A percentile compares a stretch with the other conserved stretches of the same genome.
Conservation (phyloP, 2,329 filamentous ascomycete species). For the Colletotrichum falcatum region DNA sequence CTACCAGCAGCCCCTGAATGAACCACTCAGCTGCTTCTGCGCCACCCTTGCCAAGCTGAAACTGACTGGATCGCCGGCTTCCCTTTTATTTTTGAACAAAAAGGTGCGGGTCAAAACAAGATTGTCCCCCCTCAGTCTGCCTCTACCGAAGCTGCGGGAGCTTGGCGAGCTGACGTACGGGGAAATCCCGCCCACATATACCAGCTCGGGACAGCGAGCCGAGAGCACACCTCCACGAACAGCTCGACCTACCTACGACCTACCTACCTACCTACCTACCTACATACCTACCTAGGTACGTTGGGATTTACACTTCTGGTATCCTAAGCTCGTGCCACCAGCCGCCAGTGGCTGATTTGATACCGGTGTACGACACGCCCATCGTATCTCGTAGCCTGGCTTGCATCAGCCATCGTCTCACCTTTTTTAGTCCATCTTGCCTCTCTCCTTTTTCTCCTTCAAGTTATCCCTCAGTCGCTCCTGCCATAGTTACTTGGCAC, state of each 20-base stretch:
- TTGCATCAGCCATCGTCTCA: conserved; percentile 33
- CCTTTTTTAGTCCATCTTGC: not conserved
- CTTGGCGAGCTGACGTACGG: conserved; percentile 24
- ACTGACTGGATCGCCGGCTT: conserved; percentile 6
- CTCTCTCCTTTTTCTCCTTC: not conserved
- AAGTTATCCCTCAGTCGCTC: not conserved
- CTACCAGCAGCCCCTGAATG: not conserved
- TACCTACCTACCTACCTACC: too few species aligned
- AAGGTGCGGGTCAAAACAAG: conserved; percentile 21
- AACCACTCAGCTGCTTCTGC: not conserved
- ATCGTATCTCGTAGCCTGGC: conserved; percentile 20
- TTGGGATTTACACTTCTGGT: not conserved
- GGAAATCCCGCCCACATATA: conserved; percentile 10
- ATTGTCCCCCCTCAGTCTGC: not conserved
- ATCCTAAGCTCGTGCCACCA: conserved; percentile 10
- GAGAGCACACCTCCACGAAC: not conserved
- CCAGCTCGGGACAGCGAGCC: conserved; percentile 6
- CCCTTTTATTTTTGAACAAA: not conserved
- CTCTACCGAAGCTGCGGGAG: conserved; percentile 10
- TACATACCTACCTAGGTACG: not conserved
- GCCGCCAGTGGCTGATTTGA: conserved; percentile 17
- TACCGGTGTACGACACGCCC: conserved; percentile 22
- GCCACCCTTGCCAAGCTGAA: conserved; percentile 21
- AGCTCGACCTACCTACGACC: conserved; percentile 7
- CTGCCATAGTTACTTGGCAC: not conserved